Percentiles rank a stretch among this genome's conserved stretches.
phyloP scores from a whole-genome alignment of 768 basidiomycete genomes.

The Leucocoprinus sp. region DNA sequence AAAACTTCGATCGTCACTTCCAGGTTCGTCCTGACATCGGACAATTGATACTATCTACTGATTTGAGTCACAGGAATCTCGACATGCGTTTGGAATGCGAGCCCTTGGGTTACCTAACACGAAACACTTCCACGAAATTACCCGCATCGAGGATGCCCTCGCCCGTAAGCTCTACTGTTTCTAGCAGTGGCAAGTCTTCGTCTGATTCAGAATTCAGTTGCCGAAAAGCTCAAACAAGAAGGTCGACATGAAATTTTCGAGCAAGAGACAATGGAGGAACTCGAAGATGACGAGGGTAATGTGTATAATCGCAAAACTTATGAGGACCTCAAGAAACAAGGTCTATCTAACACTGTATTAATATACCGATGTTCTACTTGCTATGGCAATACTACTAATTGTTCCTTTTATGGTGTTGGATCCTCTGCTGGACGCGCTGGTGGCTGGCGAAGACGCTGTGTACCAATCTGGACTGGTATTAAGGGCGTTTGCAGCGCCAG shows the following conservation, averaged over 20 bases:
- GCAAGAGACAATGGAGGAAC: slow-evolving; percentile 94
- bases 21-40: slow-evolving; percentile 40
- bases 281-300: slow-evolving; percentile 97
- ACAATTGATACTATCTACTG: slow-evolving; percentile 12
- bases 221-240: slow-evolving; percentile 95
- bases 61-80: slow-evolving; percentile 58
- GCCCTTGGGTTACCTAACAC: slow-evolving; percentile 96
- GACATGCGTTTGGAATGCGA: slow-evolving; percentile 97
- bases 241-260: slow-evolving; percentile 91
- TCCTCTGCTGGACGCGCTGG: slow-evolving; percentile 25
- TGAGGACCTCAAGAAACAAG: slow-evolving; percentile 94
- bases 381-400: slow-evolving; percentile 4
- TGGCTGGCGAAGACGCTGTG: slow-evolving; percentile 17
- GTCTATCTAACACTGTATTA: slow-evolving; percentile 51
- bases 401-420: slow-evolving; percentile 8
- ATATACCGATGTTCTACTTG: slow-evolving; percentile 4
- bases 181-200: background rate
- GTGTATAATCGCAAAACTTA: slow-evolving; percentile 99
- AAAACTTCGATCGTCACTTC: slow-evolving; percentile 96
- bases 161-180: slow-evolving; percentile 56
- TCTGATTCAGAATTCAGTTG: slow-evolving; percentile 44
- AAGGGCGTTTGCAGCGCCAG: slow-evolving; percentile 64
- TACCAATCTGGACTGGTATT: slow-evolving; percentile 38
- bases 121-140: slow-evolving; percentile 99
- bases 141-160: slow-evolving; percentile 92